Conservation (phyloP, 1,284 basidiomycete species). For the Sanghuangporus sanghuang region DNA sequence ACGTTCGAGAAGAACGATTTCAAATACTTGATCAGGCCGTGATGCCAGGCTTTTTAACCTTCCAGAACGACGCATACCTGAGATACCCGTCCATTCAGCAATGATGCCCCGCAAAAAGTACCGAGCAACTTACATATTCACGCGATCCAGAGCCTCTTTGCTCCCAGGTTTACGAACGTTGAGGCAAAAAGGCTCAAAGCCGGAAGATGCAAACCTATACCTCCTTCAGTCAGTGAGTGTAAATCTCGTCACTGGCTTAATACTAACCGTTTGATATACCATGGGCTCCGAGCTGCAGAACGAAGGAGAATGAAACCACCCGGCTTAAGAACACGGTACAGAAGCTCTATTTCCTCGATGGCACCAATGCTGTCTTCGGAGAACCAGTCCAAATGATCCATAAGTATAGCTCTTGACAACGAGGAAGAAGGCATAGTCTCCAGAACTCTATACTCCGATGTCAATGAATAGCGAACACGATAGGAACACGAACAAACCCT, state of each 20-base stretch:
- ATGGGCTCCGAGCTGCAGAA: slow-evolving; percentile 66
- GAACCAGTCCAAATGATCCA: slow-evolving; percentile 84
- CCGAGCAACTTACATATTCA: slow-evolving; percentile 49
- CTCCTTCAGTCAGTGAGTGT: background rate
- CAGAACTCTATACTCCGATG: slow-evolving; percentile 39
- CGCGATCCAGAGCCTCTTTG: slow-evolving; percentile 50
- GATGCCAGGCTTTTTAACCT: slow-evolving; percentile 4
- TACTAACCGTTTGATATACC: slow-evolving; percentile 63
- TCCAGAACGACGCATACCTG: slow-evolving; percentile 18
- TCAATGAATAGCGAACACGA: background rate
- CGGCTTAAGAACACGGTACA: slow-evolving; percentile 53
- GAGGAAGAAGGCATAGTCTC: slow-evolving; percentile 47
- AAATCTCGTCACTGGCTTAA: slow-evolving; percentile 4
- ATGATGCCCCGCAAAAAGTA: background rate
- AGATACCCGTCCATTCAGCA: background rate
- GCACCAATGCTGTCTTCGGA: slow-evolving; percentile 52
- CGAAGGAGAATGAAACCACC: slow-evolving; percentile 71
- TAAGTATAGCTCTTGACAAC: slow-evolving; percentile 65
- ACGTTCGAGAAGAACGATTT: background rate
- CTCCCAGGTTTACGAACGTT: slow-evolving; percentile 35
- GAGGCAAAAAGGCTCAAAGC: slow-evolving; percentile 42
- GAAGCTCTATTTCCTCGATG: slow-evolving; percentile 58
- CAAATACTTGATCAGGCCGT: background rate
- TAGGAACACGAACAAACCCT: slow-evolving; percentile 43
- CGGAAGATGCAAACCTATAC: background rate